Evolutionary conservation across 306 rosid species (phyloP), one percentile per base, ranked within the genome.

Genomic region (Elaeagnus macrophylla): DNA sequence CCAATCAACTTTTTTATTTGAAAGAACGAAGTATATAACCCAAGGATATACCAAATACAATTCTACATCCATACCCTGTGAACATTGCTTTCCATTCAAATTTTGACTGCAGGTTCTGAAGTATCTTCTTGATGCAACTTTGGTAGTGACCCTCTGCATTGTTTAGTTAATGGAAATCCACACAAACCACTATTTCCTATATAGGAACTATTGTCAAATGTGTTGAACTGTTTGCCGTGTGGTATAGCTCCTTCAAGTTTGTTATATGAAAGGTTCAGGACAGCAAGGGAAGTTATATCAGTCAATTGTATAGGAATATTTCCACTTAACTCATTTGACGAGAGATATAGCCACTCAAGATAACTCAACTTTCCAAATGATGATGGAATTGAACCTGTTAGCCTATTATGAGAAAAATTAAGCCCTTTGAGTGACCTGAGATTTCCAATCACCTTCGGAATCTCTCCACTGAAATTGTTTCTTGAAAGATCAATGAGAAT

Each of bases 281-380:
- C 0, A 0, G 54, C 32, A 0, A 75, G 69, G 3, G 42, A 73
- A 10, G 20, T 65, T 40, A 79, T 36, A 56, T 17, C 57, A 15
- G 48, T 43, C 60, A 79, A 43, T 57, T 55, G 48, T 45, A 2
- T 0, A 0, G 82, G 82, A 62, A 73, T 70, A 1, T 63, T 16
- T 0, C 77, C 75, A 0, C 0, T 9, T 5, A 76, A 53, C 1
- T 37, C 11, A 25, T 76, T 80, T 44, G 64, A 48, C 12, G 78
- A 77, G 13, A 81, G 68, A 37, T 71, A 79, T 25, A 81, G 54
- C 67, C 65, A 53, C 18, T 77, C 72, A 9, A 75, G 43, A 19
- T 25, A 62, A 4, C 5, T 56, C 60, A 81, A 51, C 12, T 58
- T 18, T 12, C 60, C 49, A 9, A 82, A 15, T 0, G 71, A 57